Evolutionary conservation across 495 filamentous ascomycete genomes (phyloP), one percentile per base, ranked within the genome.

Genomic region (Aspergillus asperescens): DNA sequence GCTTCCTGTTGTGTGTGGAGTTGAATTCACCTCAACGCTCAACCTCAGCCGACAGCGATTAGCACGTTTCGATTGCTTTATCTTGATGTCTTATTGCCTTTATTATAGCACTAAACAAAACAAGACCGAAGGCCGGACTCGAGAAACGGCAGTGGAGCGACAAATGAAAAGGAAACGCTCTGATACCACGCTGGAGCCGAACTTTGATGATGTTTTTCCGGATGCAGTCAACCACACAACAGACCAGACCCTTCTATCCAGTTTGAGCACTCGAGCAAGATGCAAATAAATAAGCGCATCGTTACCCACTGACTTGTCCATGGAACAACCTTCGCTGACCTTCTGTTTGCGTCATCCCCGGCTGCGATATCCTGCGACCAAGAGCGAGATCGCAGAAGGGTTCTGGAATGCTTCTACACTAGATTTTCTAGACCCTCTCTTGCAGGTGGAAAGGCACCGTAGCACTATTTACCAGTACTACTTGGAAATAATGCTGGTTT

Each of bases 291-390:
- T 31, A 29, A 46, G 9, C 20, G 19, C 29, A 47, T 47, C 12
- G 23, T 25, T 31, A 32, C 35, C 44, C 44, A 47, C 44, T 23
- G 1, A 1, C 19, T 25, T 13, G 18, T 35, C 44, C 44, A 35
- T 24, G 44, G 44, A 22, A 42, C 39, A n/a, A 42, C 7, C n/a
- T 15, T 15, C 7, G 7, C 39, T 44, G 40, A 45, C 18, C 41
- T 32, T 46, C 50, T 60, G 62, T 65, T 55, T 55, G 52, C 52
- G 52, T 55, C 52, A 55, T 32, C 4, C 31, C 31, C 41, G 16
- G 24, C 15, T 27, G 35, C 13, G 39, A 19, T 25, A 20, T 24
- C 23, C 25, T 44, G 49, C 27, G 10, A n/a, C 49, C 20, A 31
- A 16, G n/a, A n/a, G 12, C 19, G 19, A 7, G 24, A 18, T 13